These are phyloP conservation scores for Nelumbo lutea DNA, from an alignment of 164 flowering plant species.

Conservation along the genomic window DNA sequence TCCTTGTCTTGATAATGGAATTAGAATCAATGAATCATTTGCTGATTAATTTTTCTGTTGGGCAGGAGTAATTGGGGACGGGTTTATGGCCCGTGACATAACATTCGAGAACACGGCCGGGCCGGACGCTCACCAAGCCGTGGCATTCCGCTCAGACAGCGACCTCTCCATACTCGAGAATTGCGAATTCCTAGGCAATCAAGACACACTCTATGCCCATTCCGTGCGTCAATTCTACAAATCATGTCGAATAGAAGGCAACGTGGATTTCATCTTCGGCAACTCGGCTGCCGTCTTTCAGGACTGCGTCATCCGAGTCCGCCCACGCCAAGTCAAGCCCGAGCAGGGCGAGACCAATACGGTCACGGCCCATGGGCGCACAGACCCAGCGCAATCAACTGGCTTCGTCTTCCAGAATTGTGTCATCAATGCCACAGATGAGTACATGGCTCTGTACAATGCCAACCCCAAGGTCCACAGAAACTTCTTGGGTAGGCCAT, in stretches of 20 bases:
- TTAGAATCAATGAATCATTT: no score
- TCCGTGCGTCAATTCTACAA: constrained; percentile 71
- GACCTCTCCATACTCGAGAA: constrained; percentile 57
- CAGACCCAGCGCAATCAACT: constrained; percentile 72
- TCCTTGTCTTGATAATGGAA: no score
- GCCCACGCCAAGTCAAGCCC: constrained; percentile 52
- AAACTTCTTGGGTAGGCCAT: constrained; percentile 81
- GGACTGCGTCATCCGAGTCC: constrained; percentile 48
- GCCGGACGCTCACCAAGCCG: constrained; percentile 70
- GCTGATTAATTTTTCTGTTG: no score
- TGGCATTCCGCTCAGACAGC: constrained; percentile 68
- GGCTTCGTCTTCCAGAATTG: constrained; percentile 76
- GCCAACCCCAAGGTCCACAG: constrained; percentile 53
- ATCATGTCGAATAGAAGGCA: constrained; percentile 62
- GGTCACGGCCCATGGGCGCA: constrained; percentile 74
- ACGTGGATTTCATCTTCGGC: constrained; percentile 86
- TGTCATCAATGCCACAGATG: constrained; percentile 65
- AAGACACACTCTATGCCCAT: constrained; percentile 79
- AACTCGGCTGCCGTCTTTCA: constrained; percentile 65
- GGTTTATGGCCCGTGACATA: constrained; percentile 70
- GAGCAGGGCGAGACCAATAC: constrained; percentile 67
- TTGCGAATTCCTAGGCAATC: constrained; percentile 75
- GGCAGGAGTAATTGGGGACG: constrained; percentile 67
- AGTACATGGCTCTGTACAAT: constrained; percentile 47
- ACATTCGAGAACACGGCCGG: constrained; percentile 82